A percentile compares a stretch with the other conserved stretches of the same genome.
Evolutionary conservation across 2,329 filamentous ascomycete genomes (phyloP).

Genomic region (Fusarium siculi): DNA sequence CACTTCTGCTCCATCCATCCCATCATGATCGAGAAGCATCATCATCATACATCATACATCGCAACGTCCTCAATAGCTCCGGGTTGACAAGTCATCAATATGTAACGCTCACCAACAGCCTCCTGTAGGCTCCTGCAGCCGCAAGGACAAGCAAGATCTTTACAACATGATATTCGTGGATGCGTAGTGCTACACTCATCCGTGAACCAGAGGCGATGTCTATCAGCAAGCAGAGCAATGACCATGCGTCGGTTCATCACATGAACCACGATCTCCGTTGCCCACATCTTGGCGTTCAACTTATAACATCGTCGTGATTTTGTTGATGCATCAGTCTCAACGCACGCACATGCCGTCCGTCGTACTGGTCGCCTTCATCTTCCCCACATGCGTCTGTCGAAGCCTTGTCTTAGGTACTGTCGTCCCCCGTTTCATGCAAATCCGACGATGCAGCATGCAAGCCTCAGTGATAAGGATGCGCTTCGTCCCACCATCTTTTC

Average conservation of each 20-base stretch:
- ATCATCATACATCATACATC: slow-evolving; percentile 18
- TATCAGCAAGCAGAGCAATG: not conserved
- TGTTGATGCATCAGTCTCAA: slow-evolving; percentile 19
- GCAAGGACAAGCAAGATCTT: not conserved
- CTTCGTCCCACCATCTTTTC: slow-evolving; percentile 31
- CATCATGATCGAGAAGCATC: slow-evolving; percentile 7
- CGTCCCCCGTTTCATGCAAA: slow-evolving; percentile 33
- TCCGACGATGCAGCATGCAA: slow-evolving; percentile 18
- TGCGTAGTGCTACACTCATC: not conserved
- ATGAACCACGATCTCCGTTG: slow-evolving; percentile 15
- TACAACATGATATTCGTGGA: not conserved
- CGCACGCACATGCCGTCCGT: slow-evolving; percentile 7
- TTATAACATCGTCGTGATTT: slow-evolving; percentile 18
- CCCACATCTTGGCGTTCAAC: slow-evolving; percentile 26
- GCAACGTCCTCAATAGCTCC: not conserved
- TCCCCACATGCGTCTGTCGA: slow-evolving; percentile 40
- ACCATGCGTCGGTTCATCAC: slow-evolving; percentile 10
- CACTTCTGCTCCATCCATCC: slow-evolving; percentile 7
- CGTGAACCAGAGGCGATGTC: not conserved
- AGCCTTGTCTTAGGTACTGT: slow-evolving; percentile 3
- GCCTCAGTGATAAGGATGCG: slow-evolving; percentile 6
- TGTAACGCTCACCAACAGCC: not conserved
- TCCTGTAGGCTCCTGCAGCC: not conserved
- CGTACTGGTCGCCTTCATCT: slow-evolving; percentile 2
- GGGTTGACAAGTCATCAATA: not conserved